Evolutionary conservation across 2,329 filamentous ascomycete genomes (phyloP), one percentile per base, ranked within the genome.

Genomic region (Fonsecaea monophora): DNA sequence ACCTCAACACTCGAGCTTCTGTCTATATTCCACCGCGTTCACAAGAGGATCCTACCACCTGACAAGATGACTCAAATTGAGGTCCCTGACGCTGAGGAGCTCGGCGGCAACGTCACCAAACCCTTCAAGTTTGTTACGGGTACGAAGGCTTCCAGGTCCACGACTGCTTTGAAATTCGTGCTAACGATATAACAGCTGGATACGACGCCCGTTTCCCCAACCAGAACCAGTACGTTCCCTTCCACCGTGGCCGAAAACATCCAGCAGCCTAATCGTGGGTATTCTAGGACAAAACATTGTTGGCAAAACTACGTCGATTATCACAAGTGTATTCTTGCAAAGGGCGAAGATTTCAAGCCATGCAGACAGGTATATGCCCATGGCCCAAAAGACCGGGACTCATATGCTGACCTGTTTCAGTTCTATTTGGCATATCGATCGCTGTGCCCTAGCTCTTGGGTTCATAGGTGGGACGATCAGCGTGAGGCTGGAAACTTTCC

Each of bases 291-390:
- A 84, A 97, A 97, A 91, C 94, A 99, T 89, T 99, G 95, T 92
- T 99, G 95, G 95, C 96, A 99, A 83, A 99, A 99, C 89, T 99
- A 99, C 85, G 95, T 99, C 85, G 95, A 99, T 84, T 98, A 99
- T 88, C 92, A 99, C 90, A 99, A 99, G 89, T 99, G 95, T 87
- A 93, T 97, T 83, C 86, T 90, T 80, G 94, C 94, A 84, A 98
- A 98, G 89, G 94, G 94, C 83, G 94, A 98, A 86, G 94, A 97
- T 80, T 98, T 98, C 82, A 90, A 92, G 76, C 94, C 94, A 73
- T 98, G 94, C 91, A 90, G 90, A 78, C 94, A 97, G 90, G 94
- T 97, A 89, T 73, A 80, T 34, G 32, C 30, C 42, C 15, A 53
- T n/a, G 38, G 38, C 15, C 15, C 38, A 34, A 58, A 54, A 5